phyloP scores from a whole-genome alignment of 805 yeast genomes.

The Kluyveromyces lactis region DNA sequence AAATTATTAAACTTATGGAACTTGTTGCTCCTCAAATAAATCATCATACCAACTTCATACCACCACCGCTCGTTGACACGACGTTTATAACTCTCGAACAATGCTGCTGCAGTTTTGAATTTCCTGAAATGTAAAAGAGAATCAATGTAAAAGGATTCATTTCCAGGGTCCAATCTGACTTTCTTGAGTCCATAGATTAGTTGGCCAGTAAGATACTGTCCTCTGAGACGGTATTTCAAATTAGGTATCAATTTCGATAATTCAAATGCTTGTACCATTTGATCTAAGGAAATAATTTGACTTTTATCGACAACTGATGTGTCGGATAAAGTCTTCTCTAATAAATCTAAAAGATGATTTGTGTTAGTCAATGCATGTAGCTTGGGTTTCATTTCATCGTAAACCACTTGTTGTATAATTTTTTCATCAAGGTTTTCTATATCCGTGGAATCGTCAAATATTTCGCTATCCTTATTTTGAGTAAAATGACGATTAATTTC shows the following conservation, averaged over 20 bases:
- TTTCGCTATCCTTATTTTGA: background rate
- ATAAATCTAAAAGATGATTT: constrained; percentile 14
- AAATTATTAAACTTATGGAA: constrained; percentile 31
- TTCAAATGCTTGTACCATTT: constrained; percentile 32
- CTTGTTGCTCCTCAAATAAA: constrained; percentile 30
- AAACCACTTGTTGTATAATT: constrained; percentile 3
- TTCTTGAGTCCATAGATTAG: constrained; percentile 35
- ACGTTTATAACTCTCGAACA: constrained; percentile 30
- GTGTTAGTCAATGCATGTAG: constrained; percentile 11
- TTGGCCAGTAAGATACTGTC: constrained; percentile 35
- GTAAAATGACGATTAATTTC: constrained; percentile 3
- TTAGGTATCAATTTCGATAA: constrained; percentile 32
- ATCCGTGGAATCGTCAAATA: background rate
- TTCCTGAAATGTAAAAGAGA: constrained; percentile 31
- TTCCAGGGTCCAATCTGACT: constrained; percentile 42
- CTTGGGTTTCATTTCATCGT: constrained; percentile 8
- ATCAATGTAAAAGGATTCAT: constrained; percentile 43
- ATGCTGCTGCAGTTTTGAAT: constrained; percentile 29
- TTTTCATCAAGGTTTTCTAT: constrained; percentile 6
- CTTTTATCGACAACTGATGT: constrained; percentile 6
- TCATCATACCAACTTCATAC: constrained; percentile 41
- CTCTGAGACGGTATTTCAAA: constrained; percentile 26
- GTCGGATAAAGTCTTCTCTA: constrained; percentile 13
- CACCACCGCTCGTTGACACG: constrained; percentile 42
- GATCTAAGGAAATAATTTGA: constrained; percentile 23